Percentiles rank a stretch among this genome's conserved stretches.
Evolutionary conservation across 2,329 filamentous ascomycete species (phyloP).

Genomic region (Penicillium nordicum): DNA sequence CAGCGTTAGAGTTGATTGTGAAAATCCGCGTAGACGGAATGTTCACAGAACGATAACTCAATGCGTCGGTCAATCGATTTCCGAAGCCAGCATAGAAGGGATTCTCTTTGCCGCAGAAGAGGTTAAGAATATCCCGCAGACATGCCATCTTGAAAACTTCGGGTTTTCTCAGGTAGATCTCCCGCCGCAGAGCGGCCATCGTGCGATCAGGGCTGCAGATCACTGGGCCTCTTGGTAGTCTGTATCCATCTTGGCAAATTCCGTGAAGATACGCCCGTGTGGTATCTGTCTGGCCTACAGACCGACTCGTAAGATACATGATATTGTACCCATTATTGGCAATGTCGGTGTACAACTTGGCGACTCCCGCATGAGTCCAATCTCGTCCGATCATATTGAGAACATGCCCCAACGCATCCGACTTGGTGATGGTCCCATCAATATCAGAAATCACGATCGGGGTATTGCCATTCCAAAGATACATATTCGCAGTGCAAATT

Average conservation of each 20-base stretch:
- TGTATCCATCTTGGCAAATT: slow-evolving; percentile 82
- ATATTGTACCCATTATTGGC: slow-evolving; percentile 96
- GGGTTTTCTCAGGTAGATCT: slow-evolving; percentile 92
- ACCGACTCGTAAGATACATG: slow-evolving; percentile 92
- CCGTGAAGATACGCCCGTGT: slow-evolving; percentile 87
- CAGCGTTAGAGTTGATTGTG: slow-evolving; percentile 96
- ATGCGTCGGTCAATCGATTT: slow-evolving; percentile 90
- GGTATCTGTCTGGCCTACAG: slow-evolving; percentile 87
- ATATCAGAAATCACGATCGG: slow-evolving; percentile 98
- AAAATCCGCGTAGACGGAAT: slow-evolving; percentile 94
- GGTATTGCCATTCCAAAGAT: slow-evolving; percentile 83
- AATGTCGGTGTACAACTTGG: slow-evolving; percentile 96
- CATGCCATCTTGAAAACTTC: slow-evolving; percentile 99
- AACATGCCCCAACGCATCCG: slow-evolving; percentile 88
- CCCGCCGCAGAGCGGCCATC: slow-evolving; percentile 84
- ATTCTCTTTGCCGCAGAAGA: slow-evolving; percentile 72
- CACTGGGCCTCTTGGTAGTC: slow-evolving; percentile 82
- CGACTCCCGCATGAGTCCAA: slow-evolving; percentile 95
- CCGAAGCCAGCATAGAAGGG: slow-evolving; percentile 98
- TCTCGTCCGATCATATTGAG: slow-evolving; percentile 95
- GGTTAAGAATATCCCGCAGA: slow-evolving; percentile 82
- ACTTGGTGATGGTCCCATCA: slow-evolving; percentile 98
- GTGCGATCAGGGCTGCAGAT: slow-evolving; percentile 94
- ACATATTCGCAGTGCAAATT: slow-evolving; percentile 89
- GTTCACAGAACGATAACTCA: slow-evolving; percentile 93